Evolutionary conservation across 164 flowering plant genomes (phyloP), one percentile per base, ranked within the genome.

Genomic region (Kalanchoe fedtschenkoi): DNA sequence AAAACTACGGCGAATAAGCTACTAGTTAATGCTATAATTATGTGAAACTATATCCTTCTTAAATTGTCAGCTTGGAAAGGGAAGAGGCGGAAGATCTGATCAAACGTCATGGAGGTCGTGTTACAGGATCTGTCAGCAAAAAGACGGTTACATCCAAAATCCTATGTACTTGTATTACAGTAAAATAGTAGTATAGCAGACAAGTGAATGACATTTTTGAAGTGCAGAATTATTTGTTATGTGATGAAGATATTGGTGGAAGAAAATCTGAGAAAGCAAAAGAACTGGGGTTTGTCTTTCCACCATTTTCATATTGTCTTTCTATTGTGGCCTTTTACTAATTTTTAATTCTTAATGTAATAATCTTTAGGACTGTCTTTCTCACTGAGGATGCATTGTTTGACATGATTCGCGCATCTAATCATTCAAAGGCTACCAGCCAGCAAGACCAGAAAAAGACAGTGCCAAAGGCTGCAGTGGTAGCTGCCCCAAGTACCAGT

Each of bases 61-160:
- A 19, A 56, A 39, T 53, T 71, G 74, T 32, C 85, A 90, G 98
- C 75, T 81, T 93, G 78, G 98, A 90, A 76, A 83, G 97, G 76
- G 98, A 90, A 77, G 97, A 90, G 70, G 97, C 98, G 17, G 98
- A 93, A 75, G 95, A 83, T 75, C 71, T 93, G 69, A 90, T 93
- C 47, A 93, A 93, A 69, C 87, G 97, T 15, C 86, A 89, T 75
- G 98, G 96, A 32, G 98, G 98, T 43, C 96, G 98, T 67, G 80
- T 89, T 46, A 92, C 98, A 70, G 89, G 93, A 66, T 86, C 98
- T 64, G 75, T 89, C 75, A 92, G 98, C 91, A 89, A 86, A 70
- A 92, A 83, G 69, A 92, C 98, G 79, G 96, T 92, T 35, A 66
- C 54, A 70, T 33, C 34, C 21, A 61, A 21, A 37, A 53, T 42